A percentile compares a stretch with the other conserved stretches of the same genome.
phyloP scores from a whole-genome alignment of 2,329 filamentous ascomycete species.

The Penicillium sp. region DNA sequence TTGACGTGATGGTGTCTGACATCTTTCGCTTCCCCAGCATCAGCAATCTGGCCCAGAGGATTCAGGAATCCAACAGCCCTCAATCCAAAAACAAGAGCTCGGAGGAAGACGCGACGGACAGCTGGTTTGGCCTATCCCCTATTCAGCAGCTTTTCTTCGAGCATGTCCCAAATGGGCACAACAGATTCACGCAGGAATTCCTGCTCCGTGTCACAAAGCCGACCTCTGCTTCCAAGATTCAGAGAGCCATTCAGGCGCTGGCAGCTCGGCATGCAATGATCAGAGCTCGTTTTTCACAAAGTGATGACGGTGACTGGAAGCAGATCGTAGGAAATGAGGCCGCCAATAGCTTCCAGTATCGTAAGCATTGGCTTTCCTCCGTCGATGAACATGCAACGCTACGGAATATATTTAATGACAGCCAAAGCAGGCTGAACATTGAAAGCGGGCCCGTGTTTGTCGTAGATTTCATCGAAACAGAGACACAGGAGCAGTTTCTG shows the following conservation, averaged over 20 bases:
- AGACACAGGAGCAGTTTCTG: slow-evolving; percentile 6
- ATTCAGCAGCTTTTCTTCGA: slow-evolving; percentile 18
- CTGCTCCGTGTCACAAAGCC: neutral
- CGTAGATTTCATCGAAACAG: neutral
- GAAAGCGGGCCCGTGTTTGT: neutral
- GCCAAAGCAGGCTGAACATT: slow-evolving; percentile 2
- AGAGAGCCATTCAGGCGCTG: neutral
- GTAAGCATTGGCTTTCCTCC: too few species aligned
- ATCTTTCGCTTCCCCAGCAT: slow-evolving; percentile 13
- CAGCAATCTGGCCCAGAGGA: slow-evolving; percentile 6
- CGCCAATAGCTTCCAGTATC: too few species aligned
- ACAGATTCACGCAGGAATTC: slow-evolving; percentile 5
- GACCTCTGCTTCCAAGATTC: neutral
- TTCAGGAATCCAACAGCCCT: slow-evolving; percentile 1
- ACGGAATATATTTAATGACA: neutral
- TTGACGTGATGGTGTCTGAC: slow-evolving; percentile 7
- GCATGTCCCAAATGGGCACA: slow-evolving; percentile 13
- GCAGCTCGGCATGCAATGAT: slow-evolving; percentile 12
- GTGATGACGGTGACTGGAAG: neutral
- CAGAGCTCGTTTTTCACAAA: slow-evolving; percentile 8
- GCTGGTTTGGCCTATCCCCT: slow-evolving; percentile 12
- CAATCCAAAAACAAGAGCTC: neutral
- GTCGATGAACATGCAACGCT: neutral
- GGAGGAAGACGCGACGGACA: slow-evolving; percentile 8
- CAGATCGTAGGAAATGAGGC: neutral